Base-by-base conservation (phyloP, 139 green algal species). In the Diplosphaera chodatii region DNA sequence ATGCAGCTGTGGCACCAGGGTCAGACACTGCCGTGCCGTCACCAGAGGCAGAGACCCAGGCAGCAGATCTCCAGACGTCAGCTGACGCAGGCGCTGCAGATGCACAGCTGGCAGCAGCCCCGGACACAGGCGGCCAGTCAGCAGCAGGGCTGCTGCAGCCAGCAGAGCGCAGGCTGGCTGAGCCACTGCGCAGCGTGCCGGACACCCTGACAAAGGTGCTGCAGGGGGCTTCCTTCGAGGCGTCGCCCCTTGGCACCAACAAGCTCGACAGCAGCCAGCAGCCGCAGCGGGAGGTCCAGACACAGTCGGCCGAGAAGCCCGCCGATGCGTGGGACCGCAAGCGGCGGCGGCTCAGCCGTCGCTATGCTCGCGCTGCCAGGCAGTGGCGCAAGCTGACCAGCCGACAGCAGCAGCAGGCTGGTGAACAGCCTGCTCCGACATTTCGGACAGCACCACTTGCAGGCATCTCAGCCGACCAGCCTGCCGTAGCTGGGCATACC, bases 331-430 rank as follows among this genome's bases (percentile, higher is more conserved):
- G 13, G 48, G 16, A 3, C 13, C 13, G 18, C 3, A 10, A 18
- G 48, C 48, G 48, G 48, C 48, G 48, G 48, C 48, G 48, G 10
- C 18, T 59, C 10, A 18, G 48, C 48, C 48, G 48, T 18, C 48
- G 48, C 48, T 59, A 59, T 59, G 48, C 48, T 18, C 48, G 16
- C 48, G 48, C 48, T 25, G 48, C 48, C 48, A 59, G 25, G 48
- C 48, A 59, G 13, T 59, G 48, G 48, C 48, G 48, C 13, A 25
- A 25, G 48, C 3, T 25, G 13, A 25, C 48, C 16, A 21, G 41
- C 21, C 1, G 64, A 37, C 64, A 64, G 34, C 40, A 73, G 59
- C 76, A 77, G 67, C 63, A 74, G 63, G 41, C 62, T n/a, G 30
- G 70, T 34, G 48, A 48, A 6, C n/a, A 48, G 37, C 37, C 37